phyloP scores from a whole-genome alignment of 1,284 basidiomycete genomes.

The Taiwanofungus camphoratus region DNA sequence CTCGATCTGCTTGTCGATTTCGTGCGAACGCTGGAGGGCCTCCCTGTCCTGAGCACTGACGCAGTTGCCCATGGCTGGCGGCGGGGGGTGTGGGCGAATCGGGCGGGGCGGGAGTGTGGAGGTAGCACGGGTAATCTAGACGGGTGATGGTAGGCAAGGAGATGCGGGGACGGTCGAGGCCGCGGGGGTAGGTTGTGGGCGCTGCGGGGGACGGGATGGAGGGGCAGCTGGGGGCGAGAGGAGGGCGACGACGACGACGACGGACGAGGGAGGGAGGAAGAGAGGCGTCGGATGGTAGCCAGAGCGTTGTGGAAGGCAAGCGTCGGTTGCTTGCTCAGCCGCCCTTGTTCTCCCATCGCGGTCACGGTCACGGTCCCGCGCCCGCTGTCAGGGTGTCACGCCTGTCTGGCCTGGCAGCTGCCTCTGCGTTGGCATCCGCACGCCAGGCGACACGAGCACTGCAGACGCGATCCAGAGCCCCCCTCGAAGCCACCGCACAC shows the following conservation, averaged over 20 bases:
- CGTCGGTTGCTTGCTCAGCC: constrained; percentile 7
- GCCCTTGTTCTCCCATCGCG: constrained; percentile 9
- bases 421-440: not conserved
- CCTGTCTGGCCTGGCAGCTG: not conserved
- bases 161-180: not conserved
- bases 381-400: too few relatives aligned
- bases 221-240: not conserved
- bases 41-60: constrained; percentile 52
- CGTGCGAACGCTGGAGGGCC: constrained; percentile 62
- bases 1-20: constrained; percentile 69
- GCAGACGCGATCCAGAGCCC: not conserved
- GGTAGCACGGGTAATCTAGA: not conserved
- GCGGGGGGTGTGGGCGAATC: not conserved
- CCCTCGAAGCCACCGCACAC: not conserved
- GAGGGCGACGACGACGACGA: not conserved
- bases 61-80: constrained; percentile 56
- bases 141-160: not conserved
- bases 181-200: not conserved
- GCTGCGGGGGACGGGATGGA: not conserved
- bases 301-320: constrained; percentile 1
- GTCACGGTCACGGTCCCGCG: constrained; percentile 4
- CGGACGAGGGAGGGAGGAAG: constrained; percentile 1
- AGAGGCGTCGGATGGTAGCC: not conserved
- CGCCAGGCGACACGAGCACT: not conserved
- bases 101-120: not conserved